Conservation (phyloP, 2,329 filamentous ascomycete species). For the Trichophyton equinum region DNA sequence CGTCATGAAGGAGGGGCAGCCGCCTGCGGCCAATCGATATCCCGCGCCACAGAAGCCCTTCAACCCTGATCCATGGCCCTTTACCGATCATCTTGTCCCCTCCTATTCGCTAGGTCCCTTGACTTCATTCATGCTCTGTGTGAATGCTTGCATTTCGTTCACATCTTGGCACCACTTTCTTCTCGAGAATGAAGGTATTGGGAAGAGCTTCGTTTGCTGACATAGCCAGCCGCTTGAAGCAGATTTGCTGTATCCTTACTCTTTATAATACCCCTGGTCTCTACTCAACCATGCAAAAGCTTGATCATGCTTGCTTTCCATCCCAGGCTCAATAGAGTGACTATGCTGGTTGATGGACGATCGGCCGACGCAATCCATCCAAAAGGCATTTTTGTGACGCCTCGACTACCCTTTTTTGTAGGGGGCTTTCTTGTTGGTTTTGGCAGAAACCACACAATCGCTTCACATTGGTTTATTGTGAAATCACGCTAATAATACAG, state of each 20-base stretch:
- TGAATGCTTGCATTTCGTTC: not conserved
- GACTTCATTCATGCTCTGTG: not conserved
- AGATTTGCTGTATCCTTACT: not conserved
- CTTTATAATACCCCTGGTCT: not conserved
- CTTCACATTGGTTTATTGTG: not conserved
- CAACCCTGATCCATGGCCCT: not conserved
- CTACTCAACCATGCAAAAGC: not conserved
- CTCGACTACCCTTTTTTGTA: not conserved
- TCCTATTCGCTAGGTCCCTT: not conserved
- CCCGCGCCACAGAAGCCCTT: not conserved
- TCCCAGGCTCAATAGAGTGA: not conserved
- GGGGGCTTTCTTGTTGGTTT: not conserved
- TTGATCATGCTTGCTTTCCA: constrained; percentile 1
- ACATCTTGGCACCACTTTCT: not conserved
- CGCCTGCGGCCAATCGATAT: constrained; percentile 4
- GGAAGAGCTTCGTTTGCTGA: no score
- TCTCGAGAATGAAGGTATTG: not conserved
- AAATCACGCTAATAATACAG: not conserved
- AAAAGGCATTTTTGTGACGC: not conserved
- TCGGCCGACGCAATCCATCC: constrained; percentile 1
- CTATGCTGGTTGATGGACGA: not conserved
- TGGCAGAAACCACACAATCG: not conserved
- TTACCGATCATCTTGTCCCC: not conserved
- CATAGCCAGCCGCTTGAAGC: not conserved
- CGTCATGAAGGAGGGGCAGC: not conserved